These are phyloP conservation scores for Ilyonectria mors-panacis DNA, from an alignment of 2,329 filamentous ascomycete genomes.

Conservation along the genomic window DNA sequence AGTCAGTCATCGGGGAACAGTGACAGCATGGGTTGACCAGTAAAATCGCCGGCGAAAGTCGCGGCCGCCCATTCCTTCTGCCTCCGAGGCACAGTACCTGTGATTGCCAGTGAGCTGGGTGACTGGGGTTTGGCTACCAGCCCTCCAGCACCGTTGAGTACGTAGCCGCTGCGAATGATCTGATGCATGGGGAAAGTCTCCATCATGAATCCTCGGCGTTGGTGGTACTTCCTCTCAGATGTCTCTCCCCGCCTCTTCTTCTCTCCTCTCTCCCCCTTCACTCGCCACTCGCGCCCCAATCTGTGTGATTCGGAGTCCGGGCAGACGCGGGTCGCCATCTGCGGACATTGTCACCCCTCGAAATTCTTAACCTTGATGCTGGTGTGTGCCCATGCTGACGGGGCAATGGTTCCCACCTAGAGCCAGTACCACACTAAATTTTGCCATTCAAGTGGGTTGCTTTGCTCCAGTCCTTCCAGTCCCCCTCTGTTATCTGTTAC, in stretches of 20 bases:
- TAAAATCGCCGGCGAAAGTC: slow-evolving; percentile 7
- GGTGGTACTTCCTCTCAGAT: slow-evolving; percentile 9
- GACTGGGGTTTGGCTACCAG: background rate
- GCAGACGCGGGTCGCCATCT: background rate
- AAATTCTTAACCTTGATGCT: slow-evolving; percentile 2
- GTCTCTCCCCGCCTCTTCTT: slow-evolving; percentile 14
- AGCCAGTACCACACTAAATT: slow-evolving; percentile 2
- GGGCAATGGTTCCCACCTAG: slow-evolving; percentile 26
- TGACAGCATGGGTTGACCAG: background rate
- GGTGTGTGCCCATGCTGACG: slow-evolving; percentile 21
- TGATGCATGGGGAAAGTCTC: slow-evolving; percentile 30
- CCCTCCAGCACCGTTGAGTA: slow-evolving; percentile 15
- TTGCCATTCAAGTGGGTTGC: slow-evolving; percentile 10
- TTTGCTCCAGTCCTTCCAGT: background rate
- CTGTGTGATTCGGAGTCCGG: slow-evolving; percentile 12
- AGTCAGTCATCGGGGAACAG: slow-evolving; percentile 11
- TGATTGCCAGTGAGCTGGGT: slow-evolving; percentile 14
- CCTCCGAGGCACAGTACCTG: background rate
- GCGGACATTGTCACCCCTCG: slow-evolving; percentile 2
- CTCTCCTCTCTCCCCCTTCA: slow-evolving; percentile 1
- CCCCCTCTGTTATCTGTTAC: slow-evolving; percentile 9
- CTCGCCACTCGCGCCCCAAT: background rate
- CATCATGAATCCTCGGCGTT: slow-evolving; percentile 20
- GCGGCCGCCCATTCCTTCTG: slow-evolving; percentile 1
- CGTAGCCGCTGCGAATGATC: slow-evolving; percentile 13